Base-by-base conservation (phyloP, 768 basidiomycete genomes). In the Podaxis sp. region DNA sequence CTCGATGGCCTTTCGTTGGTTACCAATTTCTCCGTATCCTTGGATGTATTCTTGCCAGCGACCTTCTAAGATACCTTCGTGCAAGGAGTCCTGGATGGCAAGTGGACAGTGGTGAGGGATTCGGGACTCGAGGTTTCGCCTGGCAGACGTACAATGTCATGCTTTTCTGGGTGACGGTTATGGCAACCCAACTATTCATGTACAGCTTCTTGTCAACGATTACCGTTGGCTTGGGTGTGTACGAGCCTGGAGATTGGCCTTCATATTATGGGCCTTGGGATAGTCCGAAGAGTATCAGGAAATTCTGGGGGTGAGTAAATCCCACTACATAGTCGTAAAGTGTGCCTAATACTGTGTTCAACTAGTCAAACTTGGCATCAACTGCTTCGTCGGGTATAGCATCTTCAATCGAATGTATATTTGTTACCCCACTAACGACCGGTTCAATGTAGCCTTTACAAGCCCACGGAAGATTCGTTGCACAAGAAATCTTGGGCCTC, bases 311-410 rank as follows among this genome's bases (percentile, higher is more conserved):
- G 48, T 49, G 11, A 51, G 49, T 28, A 3, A 22, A 9, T n/a
- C 6, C 22, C 9, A 24, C 13, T 2, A 26, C 42, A 7, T 11
- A 0, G 13, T 24, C 12, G 12, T 13, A 12, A 19, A 3, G 26
- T 51, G n/a, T 26, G 22, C 5, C 24, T 51, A 51, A 51, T 6
- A 2, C 5, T 24, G 4, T 4, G 7, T 24, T 11, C 24, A 6
- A 22, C 30, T 24, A 76, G 75, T 17, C 68, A 67, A 59, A 68
- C 70, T 4, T 76, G 73, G 72, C 75, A 77, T 59, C 76, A 76
- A 54, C 24, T 64, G 0, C 28, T 76, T 15, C 72, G 70, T 26
- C 61, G 68, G 52, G 75, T 75, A 64, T 48, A 71, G 4, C 8
- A 15, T 24, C 42, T 13, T 12, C 9, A 44, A 17, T 38, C 33